A percentile compares a stretch with the other conserved stretches of the same genome.
Evolutionary conservation across 495 filamentous ascomycete species (phyloP).

Genomic region (Podospora fimiseda): DNA sequence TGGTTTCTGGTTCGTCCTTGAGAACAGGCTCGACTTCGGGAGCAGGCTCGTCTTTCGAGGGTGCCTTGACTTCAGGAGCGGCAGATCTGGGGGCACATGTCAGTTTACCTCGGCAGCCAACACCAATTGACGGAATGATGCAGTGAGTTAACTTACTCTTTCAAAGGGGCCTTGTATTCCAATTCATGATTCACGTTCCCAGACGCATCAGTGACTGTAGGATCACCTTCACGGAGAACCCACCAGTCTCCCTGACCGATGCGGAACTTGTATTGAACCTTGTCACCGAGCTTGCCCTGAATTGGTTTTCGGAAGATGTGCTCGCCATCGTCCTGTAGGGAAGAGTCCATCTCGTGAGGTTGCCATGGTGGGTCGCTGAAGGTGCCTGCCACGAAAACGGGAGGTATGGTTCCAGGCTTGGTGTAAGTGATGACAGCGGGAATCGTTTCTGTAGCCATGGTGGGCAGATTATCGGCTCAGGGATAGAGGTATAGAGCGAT

Average conservation of each 20-base stretch:
- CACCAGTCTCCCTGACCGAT: conserved; percentile 58
- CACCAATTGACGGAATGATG: too few species aligned
- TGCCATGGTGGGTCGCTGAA: conserved; percentile 61
- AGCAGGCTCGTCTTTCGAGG: neutral
- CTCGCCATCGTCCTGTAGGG: conserved; percentile 35
- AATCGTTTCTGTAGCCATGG: conserved; percentile 34
- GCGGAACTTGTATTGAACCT: conserved; percentile 66
- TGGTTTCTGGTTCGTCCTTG: neutral
- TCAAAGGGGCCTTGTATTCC: conserved; percentile 26
- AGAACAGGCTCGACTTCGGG: neutral
- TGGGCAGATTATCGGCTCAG: conserved; percentile 9
- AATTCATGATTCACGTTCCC: conserved; percentile 58
- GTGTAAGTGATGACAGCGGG: conserved; percentile 52
- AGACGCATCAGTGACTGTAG: conserved; percentile 46
- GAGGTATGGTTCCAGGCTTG: conserved; percentile 50
- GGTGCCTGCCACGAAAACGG: conserved; percentile 59
- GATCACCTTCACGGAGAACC: conserved; percentile 51
- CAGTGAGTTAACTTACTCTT: conserved; percentile 13
- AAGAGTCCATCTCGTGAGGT: conserved; percentile 51
- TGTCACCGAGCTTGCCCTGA: conserved; percentile 35
- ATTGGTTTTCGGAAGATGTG: conserved; percentile 43
- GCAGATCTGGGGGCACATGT: too few species aligned
- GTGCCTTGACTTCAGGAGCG: too few species aligned
- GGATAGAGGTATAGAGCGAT: conserved; percentile 6
- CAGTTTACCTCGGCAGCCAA: too few species aligned